Evolutionary conservation across 2,329 filamentous ascomycete genomes (phyloP).

Genomic region (Exophiala lecanii-corni): DNA sequence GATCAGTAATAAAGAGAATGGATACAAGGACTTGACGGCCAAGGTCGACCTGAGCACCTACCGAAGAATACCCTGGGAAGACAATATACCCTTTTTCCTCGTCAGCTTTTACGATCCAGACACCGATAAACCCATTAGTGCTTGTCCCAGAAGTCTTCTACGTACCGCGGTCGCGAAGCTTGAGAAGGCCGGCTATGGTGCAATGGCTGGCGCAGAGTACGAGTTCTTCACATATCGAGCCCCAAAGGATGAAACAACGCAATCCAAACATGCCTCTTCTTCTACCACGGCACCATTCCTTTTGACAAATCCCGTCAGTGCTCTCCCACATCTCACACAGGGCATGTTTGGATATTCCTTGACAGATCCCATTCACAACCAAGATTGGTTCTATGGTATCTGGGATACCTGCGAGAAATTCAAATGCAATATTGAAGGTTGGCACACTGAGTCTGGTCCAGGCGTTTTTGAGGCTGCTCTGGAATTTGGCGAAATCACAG

Average conservation of each 20-base stretch:
- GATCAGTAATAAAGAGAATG: slow-evolving; percentile 86
- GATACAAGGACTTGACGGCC: slow-evolving; percentile 80
- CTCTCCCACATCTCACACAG: slow-evolving; percentile 77
- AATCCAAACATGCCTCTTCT: slow-evolving; percentile 53
- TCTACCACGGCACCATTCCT: slow-evolving; percentile 72
- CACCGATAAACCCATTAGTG: slow-evolving; percentile 64
- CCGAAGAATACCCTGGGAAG: slow-evolving; percentile 85
- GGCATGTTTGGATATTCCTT: slow-evolving; percentile 96
- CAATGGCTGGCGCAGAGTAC: slow-evolving; percentile 91
- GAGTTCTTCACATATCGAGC: slow-evolving; percentile 89
- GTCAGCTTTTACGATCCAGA: slow-evolving; percentile 81
- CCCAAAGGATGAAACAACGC: slow-evolving; percentile 46
- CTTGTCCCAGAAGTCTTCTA: slow-evolving; percentile 74
- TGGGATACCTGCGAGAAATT: slow-evolving; percentile 77
- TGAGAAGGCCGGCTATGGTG: slow-evolving; percentile 64
- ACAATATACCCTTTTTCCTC: slow-evolving; percentile 78
- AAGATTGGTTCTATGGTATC: slow-evolving; percentile 86
- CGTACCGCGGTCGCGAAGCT: slow-evolving; percentile 65
- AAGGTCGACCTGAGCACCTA: slow-evolving; percentile 73
- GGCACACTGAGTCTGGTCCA: slow-evolving; percentile 92
- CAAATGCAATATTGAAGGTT: slow-evolving; percentile 79
- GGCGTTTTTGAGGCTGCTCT: slow-evolving; percentile 93
- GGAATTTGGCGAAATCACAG: slow-evolving; percentile 78
- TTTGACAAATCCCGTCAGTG: slow-evolving; percentile 63
- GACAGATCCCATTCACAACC: slow-evolving; percentile 79